Base-by-base conservation (phyloP, 176 grass and related monocot species). In the Rhynchospora breviuscula region DNA sequence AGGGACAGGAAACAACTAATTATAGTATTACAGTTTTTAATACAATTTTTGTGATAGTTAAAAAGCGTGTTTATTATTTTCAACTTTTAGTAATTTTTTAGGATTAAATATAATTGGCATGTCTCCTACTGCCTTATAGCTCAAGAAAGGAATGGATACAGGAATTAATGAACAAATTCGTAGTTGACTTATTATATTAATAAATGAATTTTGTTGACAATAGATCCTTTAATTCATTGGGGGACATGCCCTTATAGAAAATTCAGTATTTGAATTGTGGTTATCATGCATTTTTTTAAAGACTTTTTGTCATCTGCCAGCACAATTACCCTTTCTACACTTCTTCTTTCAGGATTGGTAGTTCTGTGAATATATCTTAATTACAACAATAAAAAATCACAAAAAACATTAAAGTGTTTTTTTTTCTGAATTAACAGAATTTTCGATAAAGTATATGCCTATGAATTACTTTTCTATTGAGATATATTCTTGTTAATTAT, bases 141-240 rank as follows among this genome's bases (percentile, higher is more conserved):
- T 77, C 72, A 77, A 56, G 48, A 31, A 77, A 63, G 57, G 17
- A 81, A 82, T 47, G 9, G 51, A 7, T 52, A 77, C 22, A 2
- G 1, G 45, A 46, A 67, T 67, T 65, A 65, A 82, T 48, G 26
- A 67, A 53, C 25, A 49, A 82, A 52, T 82, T 48, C 48, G 61
- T 13, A 51, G 43, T 67, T 82, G 33, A 82, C 61, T 82, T 40
- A 47, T 67, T 64, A 67, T 82, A 22, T 44, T 47, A 67, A 81
- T 49, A 59, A 47, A 81, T 64, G 57, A 64, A 64, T 9, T 64
- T 66, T 29, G 62, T 31, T 67, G 19, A 65, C 43, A 29, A 66
- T 67, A 15, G 5, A 67, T 43, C 19, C 64, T 19, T 66, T 81
- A 47, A 14, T 81, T 81, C 19, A 81, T 14, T 48, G 59, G 17